phyloP scores from a whole-genome alignment of 495 filamentous ascomycete genomes.

The Tuber umbilicatum region DNA sequence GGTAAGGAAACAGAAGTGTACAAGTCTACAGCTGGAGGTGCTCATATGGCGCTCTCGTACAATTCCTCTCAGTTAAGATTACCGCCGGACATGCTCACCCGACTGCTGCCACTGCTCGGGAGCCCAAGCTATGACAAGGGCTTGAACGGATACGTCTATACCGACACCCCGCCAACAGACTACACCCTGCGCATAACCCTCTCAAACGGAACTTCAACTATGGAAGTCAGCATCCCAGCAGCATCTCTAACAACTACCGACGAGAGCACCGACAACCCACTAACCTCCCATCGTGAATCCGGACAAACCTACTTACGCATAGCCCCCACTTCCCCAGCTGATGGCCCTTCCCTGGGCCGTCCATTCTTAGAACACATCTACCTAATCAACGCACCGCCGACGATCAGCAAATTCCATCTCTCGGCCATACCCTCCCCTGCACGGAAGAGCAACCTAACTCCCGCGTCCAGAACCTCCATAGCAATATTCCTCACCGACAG shows the following conservation, averaged over 20 bases:
- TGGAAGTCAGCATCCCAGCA: slow-evolving; percentile 29
- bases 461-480: slow-evolving; percentile 29
- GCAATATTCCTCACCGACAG: slow-evolving; percentile 23
- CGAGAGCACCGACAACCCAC: slow-evolving; percentile 28
- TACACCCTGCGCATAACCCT: slow-evolving; percentile 36
- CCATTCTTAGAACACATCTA: slow-evolving; percentile 38
- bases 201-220: slow-evolving; percentile 23
- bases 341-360: slow-evolving; percentile 36
- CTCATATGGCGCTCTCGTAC: slow-evolving; percentile 29
- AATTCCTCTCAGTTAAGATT: slow-evolving; percentile 34
- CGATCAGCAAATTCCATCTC: slow-evolving; percentile 34
- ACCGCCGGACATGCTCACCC: slow-evolving; percentile 17
- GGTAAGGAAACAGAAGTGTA: slow-evolving; percentile 14
- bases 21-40: slow-evolving; percentile 4
- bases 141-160: slow-evolving; percentile 38
- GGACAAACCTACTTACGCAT: slow-evolving; percentile 34
- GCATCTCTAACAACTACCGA: slow-evolving; percentile 33
- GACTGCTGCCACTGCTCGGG: slow-evolving; percentile 35
- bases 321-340: slow-evolving; percentile 22
- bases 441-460: slow-evolving; percentile 21
- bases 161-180: slow-evolving; percentile 19
- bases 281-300: slow-evolving; percentile 31
- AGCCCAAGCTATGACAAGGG: slow-evolving; percentile 24
- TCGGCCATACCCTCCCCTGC: slow-evolving; percentile 29
- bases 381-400: slow-evolving; percentile 34